Conservation (phyloP, 257 asterid species). For the Oldenlandia corymbosa region DNA sequence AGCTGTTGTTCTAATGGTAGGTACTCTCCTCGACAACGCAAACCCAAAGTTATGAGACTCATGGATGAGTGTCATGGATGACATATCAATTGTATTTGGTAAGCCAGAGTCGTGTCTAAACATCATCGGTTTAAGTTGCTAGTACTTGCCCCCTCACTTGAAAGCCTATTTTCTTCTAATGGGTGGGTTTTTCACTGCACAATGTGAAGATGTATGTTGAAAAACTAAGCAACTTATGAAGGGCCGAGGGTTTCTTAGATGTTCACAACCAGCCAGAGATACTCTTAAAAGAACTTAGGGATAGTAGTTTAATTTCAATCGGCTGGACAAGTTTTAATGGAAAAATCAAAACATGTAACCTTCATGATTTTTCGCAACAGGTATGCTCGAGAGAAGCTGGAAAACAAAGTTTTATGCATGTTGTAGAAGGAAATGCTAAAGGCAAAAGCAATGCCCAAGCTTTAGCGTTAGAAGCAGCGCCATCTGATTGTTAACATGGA, state of each 20-base stretch:
- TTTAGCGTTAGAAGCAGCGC: neutral
- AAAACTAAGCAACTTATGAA: neutral
- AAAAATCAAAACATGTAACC: constrained; percentile 24
- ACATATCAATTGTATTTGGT: neutral
- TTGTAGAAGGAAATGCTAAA: no score
- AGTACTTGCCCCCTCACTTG: constrained; percentile 34
- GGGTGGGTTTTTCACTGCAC: constrained; percentile 36
- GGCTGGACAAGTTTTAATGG: constrained; percentile 23
- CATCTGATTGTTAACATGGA: constrained; percentile 20
- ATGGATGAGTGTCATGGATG: neutral
- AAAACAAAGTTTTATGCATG: constrained; percentile 32
- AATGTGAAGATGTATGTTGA: constrained; percentile 22
- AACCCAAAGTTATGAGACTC: neutral
- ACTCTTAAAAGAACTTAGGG: constrained; percentile 35
- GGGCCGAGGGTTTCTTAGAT: neutral
- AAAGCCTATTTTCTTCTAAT: constrained; percentile 37
- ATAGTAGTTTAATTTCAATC: constrained; percentile 27
- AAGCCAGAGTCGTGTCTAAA: constrained; percentile 17
- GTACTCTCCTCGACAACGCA: neutral
- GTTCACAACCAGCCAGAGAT: no score
- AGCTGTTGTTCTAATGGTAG: constrained; percentile 1
- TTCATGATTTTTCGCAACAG: constrained; percentile 34
- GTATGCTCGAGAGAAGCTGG: constrained; percentile 33
- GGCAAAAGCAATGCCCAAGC: neutral
- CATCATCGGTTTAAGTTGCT: constrained; percentile 18